These are phyloP conservation scores for Metschnikowia sp. DNA, from an alignment of 805 yeast genomes.

Conservation along the genomic window DNA sequence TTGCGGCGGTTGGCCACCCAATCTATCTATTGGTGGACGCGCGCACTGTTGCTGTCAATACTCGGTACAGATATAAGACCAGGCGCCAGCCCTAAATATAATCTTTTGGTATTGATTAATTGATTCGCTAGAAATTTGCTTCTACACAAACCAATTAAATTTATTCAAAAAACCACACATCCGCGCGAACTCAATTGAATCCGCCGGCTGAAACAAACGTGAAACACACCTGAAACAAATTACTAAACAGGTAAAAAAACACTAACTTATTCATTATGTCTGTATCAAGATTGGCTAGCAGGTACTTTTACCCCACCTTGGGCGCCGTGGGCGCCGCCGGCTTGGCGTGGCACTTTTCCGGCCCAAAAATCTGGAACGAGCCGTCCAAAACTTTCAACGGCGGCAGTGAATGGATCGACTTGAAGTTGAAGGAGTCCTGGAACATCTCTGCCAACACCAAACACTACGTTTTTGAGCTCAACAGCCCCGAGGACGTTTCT, in stretches of 20 bases:
- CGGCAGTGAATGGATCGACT: conserved; percentile 68
- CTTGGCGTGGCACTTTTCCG: conserved; percentile 28
- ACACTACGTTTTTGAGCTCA: conserved; percentile 67
- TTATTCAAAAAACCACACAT: too few species aligned
- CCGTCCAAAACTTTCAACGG: conserved; percentile 52
- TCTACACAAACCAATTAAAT: too few species aligned
- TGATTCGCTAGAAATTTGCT: too few species aligned
- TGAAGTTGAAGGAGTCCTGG: conserved; percentile 49
- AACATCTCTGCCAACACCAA: conserved; percentile 62
- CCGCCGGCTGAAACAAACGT: too few species aligned
- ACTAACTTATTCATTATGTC: conserved; percentile 17
- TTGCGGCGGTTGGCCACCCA: too few species aligned
- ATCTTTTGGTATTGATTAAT: too few species aligned
- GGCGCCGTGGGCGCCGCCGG: conserved; percentile 35
- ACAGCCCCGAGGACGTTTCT: conserved; percentile 59
- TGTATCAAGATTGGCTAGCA: conserved; percentile 21
- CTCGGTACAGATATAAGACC: neutral
- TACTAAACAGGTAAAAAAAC: neutral
- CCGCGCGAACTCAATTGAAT: too few species aligned
- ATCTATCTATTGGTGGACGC: too few species aligned
- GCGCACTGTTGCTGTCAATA: too few species aligned
- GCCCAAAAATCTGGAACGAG: conserved; percentile 32
- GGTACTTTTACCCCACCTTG: conserved; percentile 27
- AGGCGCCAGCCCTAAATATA: neutral
- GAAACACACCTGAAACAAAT: neutral